Base-by-base conservation (phyloP, 352 stramenopile genomes). In the Plasmopara halstedii region DNA sequence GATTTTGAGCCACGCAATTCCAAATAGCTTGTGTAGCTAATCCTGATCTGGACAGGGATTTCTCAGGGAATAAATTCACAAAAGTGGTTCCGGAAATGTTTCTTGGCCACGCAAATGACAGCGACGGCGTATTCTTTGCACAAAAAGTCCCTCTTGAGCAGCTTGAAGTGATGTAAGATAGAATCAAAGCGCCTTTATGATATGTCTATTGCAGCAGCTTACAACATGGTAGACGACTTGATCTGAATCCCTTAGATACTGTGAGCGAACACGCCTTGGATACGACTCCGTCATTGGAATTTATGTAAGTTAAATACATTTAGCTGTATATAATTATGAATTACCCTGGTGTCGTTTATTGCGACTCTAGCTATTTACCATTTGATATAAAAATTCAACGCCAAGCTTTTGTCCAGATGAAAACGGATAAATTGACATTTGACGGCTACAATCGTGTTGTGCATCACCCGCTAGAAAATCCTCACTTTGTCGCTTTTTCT, bases 181-280 rank as follows among this genome's bases (percentile, higher is more conserved):
- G 17, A 53, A 29, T n/a, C 18, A 37, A 19, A 19, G 11, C 10
- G 8, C 7, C 36, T 47, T 6, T 14, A 38, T 19, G 9, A 32
- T 26, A 2, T 32, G 41, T 31, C 11, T 29, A n/a, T 21, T 46
- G 34, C 53, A 14, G 46, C 26, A 20, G 26, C 25, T 27, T 52
- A 13, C 22, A 42, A 3, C 31, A 21, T 13, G 41, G 14, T 42
- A 90, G 79, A 34, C 78, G 67, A 14, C 49, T 90, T 20, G 74
- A 91, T 42, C 70, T 88, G 37, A 88, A 91, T 29, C 76, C 76
- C 1, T 64, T 91, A 32, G 14, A 39, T 11, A 59, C 86, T 46
- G 72, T 91, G n/a, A 78, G 85, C 39, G 79, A 88, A 58, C 76
- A 88, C 49, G 68, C 76, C 10, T 88, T 88, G 36, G 21, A 72